Conservation (phyloP, 352 stramenopile species). For the Phytopythium helicoides region DNA sequence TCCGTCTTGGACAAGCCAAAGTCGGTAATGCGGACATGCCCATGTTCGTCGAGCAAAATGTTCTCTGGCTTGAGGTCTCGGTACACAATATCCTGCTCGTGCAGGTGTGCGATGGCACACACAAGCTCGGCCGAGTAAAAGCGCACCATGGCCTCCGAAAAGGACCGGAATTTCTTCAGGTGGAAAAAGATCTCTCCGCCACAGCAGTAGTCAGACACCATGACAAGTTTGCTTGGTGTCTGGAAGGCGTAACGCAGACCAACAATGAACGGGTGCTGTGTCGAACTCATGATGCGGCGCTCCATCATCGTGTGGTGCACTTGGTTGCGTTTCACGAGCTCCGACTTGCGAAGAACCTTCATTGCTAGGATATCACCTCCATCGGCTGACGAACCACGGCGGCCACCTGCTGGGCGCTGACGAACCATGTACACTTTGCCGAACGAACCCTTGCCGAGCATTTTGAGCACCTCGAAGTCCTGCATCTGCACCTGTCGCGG, state of each 20-base stretch:
- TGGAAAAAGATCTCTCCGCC: slow-evolving; percentile 93
- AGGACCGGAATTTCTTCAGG: slow-evolving; percentile 89
- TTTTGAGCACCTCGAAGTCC: slow-evolving; percentile 97
- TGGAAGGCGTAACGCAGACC: slow-evolving; percentile 92
- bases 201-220: slow-evolving; percentile 90
- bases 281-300: slow-evolving; percentile 85
- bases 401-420: slow-evolving; percentile 43
- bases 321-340: slow-evolving; percentile 88
- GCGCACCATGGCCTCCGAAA: slow-evolving; percentile 86
- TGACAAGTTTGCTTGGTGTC: slow-evolving; percentile 89
- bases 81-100: slow-evolving; percentile 92
- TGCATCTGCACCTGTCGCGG: slow-evolving; percentile 54
- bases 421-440: slow-evolving; percentile 97
- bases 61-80: slow-evolving; percentile 94
- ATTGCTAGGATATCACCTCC: slow-evolving; percentile 81
- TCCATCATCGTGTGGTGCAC: slow-evolving; percentile 90
- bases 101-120: slow-evolving; percentile 83
- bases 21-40: slow-evolving; percentile 91
- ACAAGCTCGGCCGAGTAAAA: slow-evolving; percentile 95
- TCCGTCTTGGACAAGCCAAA: slow-evolving; percentile 93
- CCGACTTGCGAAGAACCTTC: slow-evolving; percentile 86
- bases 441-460: slow-evolving; percentile 97
- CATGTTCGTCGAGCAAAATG: slow-evolving; percentile 90
- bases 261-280: slow-evolving; percentile 97
- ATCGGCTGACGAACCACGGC: slow-evolving; percentile 5